phyloP scores from a whole-genome alignment of 805 yeast genomes.

The Hanseniaspora pseudoguilliermondii region DNA sequence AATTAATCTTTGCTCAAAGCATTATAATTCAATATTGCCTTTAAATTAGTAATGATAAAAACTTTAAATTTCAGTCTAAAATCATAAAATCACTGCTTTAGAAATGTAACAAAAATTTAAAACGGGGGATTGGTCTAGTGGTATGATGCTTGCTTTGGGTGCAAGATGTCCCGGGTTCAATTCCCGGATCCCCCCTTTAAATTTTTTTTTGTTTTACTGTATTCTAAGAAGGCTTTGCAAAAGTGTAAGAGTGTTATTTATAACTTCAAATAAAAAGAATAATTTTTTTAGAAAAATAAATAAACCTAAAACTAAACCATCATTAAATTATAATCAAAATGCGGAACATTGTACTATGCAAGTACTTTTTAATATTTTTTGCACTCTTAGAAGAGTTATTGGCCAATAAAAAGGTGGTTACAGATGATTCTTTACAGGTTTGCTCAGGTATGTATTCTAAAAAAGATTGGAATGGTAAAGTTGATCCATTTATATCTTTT shows the following conservation, averaged over 20 bases:
- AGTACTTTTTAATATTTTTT: background rate
- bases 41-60: no score
- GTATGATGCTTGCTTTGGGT: constrained; percentile 38
- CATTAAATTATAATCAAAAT: background rate
- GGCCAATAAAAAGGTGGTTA: constrained; percentile 37
- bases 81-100: no score
- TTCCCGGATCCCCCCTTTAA: constrained; percentile 27
- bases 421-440: constrained; percentile 43
- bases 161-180: constrained; percentile 45
- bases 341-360: background rate
- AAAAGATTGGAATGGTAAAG: constrained; percentile 74
- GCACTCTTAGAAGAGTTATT: constrained; percentile 4
- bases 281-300: no score
- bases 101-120: background rate
- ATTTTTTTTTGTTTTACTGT: background rate
- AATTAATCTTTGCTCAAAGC: no score
- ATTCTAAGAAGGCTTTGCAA: no score
- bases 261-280: no score
- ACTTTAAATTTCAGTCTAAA: no score
- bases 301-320: background rate
- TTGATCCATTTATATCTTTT: constrained; percentile 47
- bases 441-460: constrained; percentile 87
- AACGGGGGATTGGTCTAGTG: constrained; percentile 31
- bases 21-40: no score
- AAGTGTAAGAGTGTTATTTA: no score